phyloP scores from a whole-genome alignment of 768 basidiomycete genomes.

The Pleurotus salmoneostramineus region DNA sequence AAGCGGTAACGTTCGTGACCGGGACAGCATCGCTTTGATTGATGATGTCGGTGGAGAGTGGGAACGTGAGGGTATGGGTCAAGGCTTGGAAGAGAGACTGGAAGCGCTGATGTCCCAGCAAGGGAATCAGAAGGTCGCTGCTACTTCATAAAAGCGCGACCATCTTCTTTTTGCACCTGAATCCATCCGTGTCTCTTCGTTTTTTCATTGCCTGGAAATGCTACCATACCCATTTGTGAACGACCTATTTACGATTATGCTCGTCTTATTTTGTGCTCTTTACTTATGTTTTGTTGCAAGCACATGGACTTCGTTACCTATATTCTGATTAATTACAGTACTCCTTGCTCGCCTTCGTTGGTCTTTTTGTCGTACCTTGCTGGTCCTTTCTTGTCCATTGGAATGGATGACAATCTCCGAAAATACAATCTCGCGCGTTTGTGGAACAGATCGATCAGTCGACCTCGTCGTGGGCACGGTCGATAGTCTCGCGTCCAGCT shows the following conservation, averaged over 20 bases:
- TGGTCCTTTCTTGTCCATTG: too few species aligned
- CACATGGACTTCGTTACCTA: too few species aligned
- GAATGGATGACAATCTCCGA: too few species aligned
- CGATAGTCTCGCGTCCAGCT: too few species aligned
- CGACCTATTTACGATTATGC: not conserved
- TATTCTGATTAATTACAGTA: too few species aligned
- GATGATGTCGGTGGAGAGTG: conserved; percentile 82
- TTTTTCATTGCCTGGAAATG: not conserved
- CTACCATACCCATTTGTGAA: not conserved
- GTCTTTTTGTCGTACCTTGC: too few species aligned
- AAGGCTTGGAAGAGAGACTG: conserved; percentile 78
- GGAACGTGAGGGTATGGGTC: conserved; percentile 82
- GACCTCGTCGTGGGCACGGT: too few species aligned
- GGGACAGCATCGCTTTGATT: conserved; percentile 39
- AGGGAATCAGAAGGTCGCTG: not conserved
- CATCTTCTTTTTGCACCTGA: not conserved
- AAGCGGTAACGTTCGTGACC: conserved; percentile 17
- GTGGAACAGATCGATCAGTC: too few species aligned
- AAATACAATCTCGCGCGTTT: too few species aligned
- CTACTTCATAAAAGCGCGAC: not conserved
- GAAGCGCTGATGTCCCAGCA: conserved; percentile 44
- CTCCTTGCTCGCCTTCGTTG: too few species aligned
- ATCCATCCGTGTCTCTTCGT: not conserved
- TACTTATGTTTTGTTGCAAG: not conserved
- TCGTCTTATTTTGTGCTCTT: not conserved